Base-by-base conservation (phyloP, 1,139 yeast species). In the Kodamaea sp. region DNA sequence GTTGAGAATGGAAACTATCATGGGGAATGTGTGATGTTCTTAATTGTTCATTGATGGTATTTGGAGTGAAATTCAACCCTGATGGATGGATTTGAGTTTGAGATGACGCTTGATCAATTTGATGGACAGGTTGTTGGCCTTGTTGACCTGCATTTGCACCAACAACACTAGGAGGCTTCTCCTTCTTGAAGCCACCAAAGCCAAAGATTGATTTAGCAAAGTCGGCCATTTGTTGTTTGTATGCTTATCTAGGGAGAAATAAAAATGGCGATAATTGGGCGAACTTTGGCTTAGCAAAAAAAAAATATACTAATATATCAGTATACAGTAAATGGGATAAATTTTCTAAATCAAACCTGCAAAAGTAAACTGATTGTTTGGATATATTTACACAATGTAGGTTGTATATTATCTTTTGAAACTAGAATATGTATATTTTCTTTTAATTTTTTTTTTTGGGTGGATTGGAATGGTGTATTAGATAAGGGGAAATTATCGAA, bases 201-300 rank as follows among this genome's bases (percentile, higher is more conserved):
- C 81, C 81, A 55, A 79, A 78, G 32, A 79, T 67, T 27, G 78
- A 70, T 55, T 77, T 79, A 36, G 84, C 81, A 62, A 79, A 79
- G 50, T 79, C 84, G 32, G 81, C 79, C 85, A 79, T 79, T 40
- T 31, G 28, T 9, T 26, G 28, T 26, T 26, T 9, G 28, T 3
- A 26, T 26, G 10, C 28, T 24, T 20, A 10, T 32, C 28, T 32
- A 27, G 10, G 12, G 26, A 15, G 20, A 15, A 15, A 15, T 15
- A 15, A 15, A 15, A 15, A 15, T 15, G 20, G 4, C 4, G 4
- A 15, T 15, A 15, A 15, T 15, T 15, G 20, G 20, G 20, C 20
- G 20, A 15, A 15, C 20, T 15, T 15, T 15, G 4, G 20, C 20
- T 15, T 15, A 3, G 20, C 20, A 15, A 4, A 15, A 15, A 15